Evolutionary conservation across 2,329 filamentous ascomycete genomes (phyloP).

Genomic region (Diaporthe sp.): DNA sequence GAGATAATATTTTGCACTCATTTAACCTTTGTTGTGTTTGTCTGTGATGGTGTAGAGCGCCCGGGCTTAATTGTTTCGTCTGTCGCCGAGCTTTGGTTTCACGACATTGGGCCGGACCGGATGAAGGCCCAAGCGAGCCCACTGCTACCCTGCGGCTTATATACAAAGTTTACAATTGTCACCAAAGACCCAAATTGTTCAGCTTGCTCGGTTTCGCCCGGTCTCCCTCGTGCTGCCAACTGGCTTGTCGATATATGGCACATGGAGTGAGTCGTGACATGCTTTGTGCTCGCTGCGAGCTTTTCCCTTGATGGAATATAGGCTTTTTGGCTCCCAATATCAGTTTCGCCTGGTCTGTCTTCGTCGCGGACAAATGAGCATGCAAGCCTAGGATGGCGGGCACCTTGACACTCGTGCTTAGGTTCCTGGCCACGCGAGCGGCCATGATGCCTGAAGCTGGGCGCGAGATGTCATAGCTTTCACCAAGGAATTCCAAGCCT

Average conservation of each 20-base stretch:
- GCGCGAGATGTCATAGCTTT: not conserved
- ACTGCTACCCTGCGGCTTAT: not conserved
- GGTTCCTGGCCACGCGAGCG: not conserved
- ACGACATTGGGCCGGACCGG: not conserved
- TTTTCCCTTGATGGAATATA: not conserved
- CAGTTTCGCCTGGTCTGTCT: conserved; percentile 4
- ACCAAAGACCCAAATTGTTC: not conserved
- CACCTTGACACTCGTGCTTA: not conserved
- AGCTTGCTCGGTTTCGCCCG: conserved; percentile 26
- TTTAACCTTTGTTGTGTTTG: not conserved
- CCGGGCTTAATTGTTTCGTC: conserved; percentile 30
- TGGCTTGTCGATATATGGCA: not conserved
- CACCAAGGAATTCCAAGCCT: conserved; percentile 16
- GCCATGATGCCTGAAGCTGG: not conserved
- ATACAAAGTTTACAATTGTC: not conserved
- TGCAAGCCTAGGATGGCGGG: not conserved
- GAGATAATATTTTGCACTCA: too few relatives aligned
- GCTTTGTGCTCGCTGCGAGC: not conserved
- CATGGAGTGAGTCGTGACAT: not conserved
- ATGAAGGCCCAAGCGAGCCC: not conserved
- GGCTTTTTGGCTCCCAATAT: not conserved
- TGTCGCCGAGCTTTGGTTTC: conserved; percentile 17
- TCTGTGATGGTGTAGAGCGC: not conserved
- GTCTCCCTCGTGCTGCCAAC: conserved; percentile 4
- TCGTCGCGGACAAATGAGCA: not conserved